Evolutionary conservation across 257 asterid species (phyloP).

Genomic region (Solanum piurae): DNA sequence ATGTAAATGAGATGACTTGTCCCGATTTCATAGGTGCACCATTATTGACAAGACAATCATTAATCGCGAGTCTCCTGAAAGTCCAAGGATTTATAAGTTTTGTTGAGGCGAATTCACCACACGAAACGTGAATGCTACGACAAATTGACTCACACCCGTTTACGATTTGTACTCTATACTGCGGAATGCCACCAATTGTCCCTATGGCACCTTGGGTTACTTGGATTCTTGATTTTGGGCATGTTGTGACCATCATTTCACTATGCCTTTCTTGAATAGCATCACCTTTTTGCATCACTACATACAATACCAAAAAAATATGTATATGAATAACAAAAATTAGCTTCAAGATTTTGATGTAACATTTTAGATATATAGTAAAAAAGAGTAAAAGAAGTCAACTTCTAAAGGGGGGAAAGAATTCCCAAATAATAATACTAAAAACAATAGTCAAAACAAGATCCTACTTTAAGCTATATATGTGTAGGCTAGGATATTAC

Average conservation of each 20-base stretch:
- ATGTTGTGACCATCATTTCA: not conserved
- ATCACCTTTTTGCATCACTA: not conserved
- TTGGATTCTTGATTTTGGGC: not conserved
- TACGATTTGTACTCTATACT: not conserved
- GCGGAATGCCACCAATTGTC: not conserved
- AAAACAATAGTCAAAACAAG: no score
- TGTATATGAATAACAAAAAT: no score
- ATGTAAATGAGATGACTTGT: not conserved
- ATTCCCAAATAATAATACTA: no score
- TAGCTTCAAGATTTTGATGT: no score
- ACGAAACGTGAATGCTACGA: not conserved
- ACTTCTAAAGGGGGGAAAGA: no score
- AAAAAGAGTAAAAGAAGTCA: no score
- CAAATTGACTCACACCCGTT: not conserved
- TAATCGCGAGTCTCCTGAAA: not conserved
- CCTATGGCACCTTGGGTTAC: not conserved
- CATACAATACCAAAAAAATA: not conserved
- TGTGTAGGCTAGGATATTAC: no score
- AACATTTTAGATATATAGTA: no score
- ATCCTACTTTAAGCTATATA: no score
- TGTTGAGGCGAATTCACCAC: not conserved
- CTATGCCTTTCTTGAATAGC: no score
- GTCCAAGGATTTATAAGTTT: not conserved
- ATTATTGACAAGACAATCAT: not conserved
- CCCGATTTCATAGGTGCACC: not conserved